These are phyloP conservation scores for Fusarium robinianum DNA, from an alignment of 2,329 filamentous ascomycete genomes.

Conservation along the genomic window DNA sequence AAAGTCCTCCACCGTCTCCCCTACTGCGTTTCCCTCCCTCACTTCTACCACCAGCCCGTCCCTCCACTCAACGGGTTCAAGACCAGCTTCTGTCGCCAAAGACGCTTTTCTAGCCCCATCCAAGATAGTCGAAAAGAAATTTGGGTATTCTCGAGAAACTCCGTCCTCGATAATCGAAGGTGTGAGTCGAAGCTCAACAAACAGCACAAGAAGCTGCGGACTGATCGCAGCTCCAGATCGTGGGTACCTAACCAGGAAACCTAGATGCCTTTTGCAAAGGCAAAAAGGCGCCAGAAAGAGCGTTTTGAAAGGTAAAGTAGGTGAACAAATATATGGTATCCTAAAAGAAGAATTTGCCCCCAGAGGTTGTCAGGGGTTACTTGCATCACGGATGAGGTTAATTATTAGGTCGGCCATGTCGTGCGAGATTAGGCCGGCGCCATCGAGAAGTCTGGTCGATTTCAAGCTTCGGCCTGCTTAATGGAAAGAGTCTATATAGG, in stretches of 20 bases:
- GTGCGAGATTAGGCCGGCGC: slow-evolving; percentile 1
- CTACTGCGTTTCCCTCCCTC: no score
- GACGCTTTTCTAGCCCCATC: slow-evolving; percentile 1
- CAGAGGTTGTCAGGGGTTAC: slow-evolving; percentile 3
- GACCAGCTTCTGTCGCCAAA: no score
- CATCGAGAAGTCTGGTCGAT: no score
- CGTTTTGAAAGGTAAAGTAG: slow-evolving; percentile 12
- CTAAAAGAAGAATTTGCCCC: slow-evolving; percentile 9
- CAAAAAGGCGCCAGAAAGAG: slow-evolving; percentile 16
- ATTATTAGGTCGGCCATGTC: slow-evolving; percentile 11
- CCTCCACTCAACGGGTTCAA: no score
- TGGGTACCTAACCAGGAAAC: slow-evolving; percentile 4
- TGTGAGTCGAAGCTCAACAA: slow-evolving; percentile 2
- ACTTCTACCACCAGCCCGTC: no score
- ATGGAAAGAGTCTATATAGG: slow-evolving; percentile 5
- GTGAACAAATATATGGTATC: no score
- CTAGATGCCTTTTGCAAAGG: slow-evolving; percentile 7
- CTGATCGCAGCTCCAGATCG: slow-evolving; percentile 7
- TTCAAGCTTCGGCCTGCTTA: no score
- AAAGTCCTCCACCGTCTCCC: no score
- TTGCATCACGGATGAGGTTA: slow-evolving; percentile 10
- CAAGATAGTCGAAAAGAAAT: slow-evolving; percentile 4
- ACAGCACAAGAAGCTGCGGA: slow-evolving; percentile 1
- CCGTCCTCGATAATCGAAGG: slow-evolving; percentile 4
- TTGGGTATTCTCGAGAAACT: slow-evolving; percentile 15